Evolutionary conservation across 148 eudicot species (phyloP).

Genomic region (Spergularia marina): DNA sequence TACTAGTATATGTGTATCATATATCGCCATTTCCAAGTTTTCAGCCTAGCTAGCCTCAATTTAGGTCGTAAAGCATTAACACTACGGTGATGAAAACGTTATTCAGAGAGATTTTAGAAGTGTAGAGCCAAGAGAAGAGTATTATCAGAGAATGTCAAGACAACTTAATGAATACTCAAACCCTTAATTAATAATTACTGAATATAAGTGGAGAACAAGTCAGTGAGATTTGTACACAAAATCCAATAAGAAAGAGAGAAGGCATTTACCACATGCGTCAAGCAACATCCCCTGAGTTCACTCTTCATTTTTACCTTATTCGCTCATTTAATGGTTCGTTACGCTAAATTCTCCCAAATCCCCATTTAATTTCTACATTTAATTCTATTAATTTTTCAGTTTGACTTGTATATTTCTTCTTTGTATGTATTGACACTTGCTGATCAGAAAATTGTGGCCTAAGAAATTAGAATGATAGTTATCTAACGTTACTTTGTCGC

Average conservation of each 20-base stretch:
- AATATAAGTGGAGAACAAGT: background rate
- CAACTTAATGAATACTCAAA: conserved; percentile 29
- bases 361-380: background rate
- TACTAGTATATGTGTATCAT: no score
- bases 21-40: no score
- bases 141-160: conserved; percentile 31
- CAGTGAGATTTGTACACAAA: conserved; percentile 15
- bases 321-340: conserved; percentile 31
- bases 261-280: conserved; percentile 32
- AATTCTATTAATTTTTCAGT: background rate
- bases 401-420: no score
- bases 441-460: conserved; percentile 26
- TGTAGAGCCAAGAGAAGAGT: conserved; percentile 15
- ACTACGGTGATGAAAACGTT: no score
- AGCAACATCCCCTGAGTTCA: conserved; percentile 36
- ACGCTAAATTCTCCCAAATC: conserved; percentile 34
- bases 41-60: no score
- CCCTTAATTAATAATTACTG: background rate
- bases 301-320: background rate
- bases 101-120: background rate
- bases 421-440: background rate
- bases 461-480: conserved; percentile 28
- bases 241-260: background rate
- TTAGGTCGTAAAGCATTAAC: no score
- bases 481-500: conserved; percentile 33